A percentile compares a stretch with the other conserved stretches of the same genome.
phyloP scores from a whole-genome alignment of 345 rosid species.

The Mallotus nudiflorus region DNA sequence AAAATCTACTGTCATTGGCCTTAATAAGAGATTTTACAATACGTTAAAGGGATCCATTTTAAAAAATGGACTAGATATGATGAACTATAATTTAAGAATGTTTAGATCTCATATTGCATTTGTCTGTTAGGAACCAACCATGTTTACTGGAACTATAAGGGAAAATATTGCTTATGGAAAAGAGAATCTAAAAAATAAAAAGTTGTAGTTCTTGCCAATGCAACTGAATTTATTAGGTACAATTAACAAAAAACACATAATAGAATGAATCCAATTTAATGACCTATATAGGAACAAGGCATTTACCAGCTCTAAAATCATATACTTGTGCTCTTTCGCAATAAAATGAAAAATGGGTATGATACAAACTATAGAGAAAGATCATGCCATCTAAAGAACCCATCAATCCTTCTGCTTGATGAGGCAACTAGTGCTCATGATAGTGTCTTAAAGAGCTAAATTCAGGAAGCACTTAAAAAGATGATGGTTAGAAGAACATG shows the following conservation, averaged over 20 bases:
- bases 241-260: neutral
- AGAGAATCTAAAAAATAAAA: slow-evolving; percentile 53
- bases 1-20: slow-evolving; percentile 60
- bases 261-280: neutral
- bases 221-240: slow-evolving; percentile 67
- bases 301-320: neutral
- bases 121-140: slow-evolving; percentile 68
- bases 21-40: slow-evolving; percentile 64
- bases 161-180: slow-evolving; percentile 61
- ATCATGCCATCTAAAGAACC: slow-evolving; percentile 67
- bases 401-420: slow-evolving; percentile 60
- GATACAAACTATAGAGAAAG: slow-evolving; percentile 63
- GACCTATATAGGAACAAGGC: neutral
- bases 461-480: slow-evolving; percentile 66
- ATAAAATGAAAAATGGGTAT: slow-evolving; percentile 70
- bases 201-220: slow-evolving; percentile 60
- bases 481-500: slow-evolving; percentile 61
- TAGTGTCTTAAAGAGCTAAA: slow-evolving; percentile 52
- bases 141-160: slow-evolving; percentile 61
- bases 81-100: slow-evolving; percentile 43
- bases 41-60: slow-evolving; percentile 46
- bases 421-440: slow-evolving; percentile 81
- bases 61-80: slow-evolving; percentile 53
- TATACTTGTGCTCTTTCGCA: slow-evolving; percentile 9
- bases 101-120: slow-evolving; percentile 58